Evolutionary conservation across 257 asterid genomes (phyloP), one percentile per base, ranked within the genome.

Genomic region (Solanum tarijense): DNA sequence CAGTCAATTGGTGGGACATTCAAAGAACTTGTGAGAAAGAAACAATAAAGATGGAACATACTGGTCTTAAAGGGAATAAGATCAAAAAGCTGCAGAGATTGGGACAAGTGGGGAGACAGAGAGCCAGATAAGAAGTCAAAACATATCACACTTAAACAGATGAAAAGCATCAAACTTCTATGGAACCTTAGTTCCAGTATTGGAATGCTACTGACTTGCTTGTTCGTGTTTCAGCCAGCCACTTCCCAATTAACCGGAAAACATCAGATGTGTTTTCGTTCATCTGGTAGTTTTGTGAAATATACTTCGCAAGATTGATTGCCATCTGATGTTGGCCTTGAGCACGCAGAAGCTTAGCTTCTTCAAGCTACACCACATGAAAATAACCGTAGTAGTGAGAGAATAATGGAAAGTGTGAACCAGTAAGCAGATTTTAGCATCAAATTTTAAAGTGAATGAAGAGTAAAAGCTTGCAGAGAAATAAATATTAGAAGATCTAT

Each of bases 251-350:
- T 88, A 97, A 91, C 90, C 97, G 98, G 90, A 91, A 95, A 43
- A 96, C 99, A 87, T 96, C 98, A 68, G 98, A 92, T 74, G 96
- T 93, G 74, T 93, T 95, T 84, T 91, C 91, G 29, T 91, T 93
- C 89, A 88, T 85, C 91, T 79, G 94, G 85, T 91, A 90, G 89
- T 89, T 94, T 91, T 93, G 94, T 25, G 97, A 93, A 89, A 96
- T 92, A 91, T 95, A 93, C 89, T 93, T 96, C 48, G 99, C 98
- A 68, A 97, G 98, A 94, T 93, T 94, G 93, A 97, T 93, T 27
- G 98, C 99, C 96, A 95, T 93, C 92, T 96, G 97, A 93, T 93
- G 95, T 94, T 96, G 98, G 88, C 98, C 98, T 92, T 96, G 99
- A 86, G 98, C 95, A 68, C 99, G 98, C 71, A 97, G 96, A 91